phyloP scores from a whole-genome alignment of 2,329 filamentous ascomycete species.

The Coniosporium tulheliwenetii region DNA sequence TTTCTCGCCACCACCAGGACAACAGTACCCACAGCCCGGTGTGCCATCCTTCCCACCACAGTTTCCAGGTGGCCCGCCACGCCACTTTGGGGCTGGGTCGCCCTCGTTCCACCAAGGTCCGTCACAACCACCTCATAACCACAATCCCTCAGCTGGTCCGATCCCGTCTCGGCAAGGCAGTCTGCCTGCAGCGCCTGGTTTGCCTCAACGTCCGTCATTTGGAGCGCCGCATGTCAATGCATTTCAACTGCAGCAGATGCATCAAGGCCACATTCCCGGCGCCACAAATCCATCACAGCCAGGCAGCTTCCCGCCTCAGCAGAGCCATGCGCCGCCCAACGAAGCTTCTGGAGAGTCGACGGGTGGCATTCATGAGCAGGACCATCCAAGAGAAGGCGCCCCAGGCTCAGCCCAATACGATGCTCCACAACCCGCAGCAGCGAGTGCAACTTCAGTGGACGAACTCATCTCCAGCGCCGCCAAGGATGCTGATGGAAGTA shows the following conservation, averaged over 20 bases:
- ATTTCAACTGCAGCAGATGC: constrained; percentile 40
- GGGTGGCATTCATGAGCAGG: too few species aligned
- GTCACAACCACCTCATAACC: constrained; percentile 20
- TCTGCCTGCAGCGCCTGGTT: constrained; percentile 37
- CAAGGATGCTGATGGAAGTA: constrained; percentile 21
- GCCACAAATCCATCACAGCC: constrained; percentile 14
- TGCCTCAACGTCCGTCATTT: constrained; percentile 46
- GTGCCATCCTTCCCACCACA: constrained; percentile 17
- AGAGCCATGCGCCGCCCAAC: too few species aligned
- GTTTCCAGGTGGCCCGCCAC: constrained; percentile 8
- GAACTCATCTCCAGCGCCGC: constrained; percentile 34
- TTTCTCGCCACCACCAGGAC: constrained; percentile 7
- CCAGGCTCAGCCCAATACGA: constrained; percentile 1
- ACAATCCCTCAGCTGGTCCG: constrained; percentile 2
- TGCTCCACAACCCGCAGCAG: constrained; percentile 17
- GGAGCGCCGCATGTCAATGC: constrained; percentile 36
- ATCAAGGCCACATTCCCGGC: constrained; percentile 30
- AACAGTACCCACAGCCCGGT: neutral
- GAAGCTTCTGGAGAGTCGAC: too few species aligned
- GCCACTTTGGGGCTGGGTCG: constrained; percentile 9
- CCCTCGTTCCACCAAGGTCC: constrained; percentile 8
- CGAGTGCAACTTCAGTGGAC: constrained; percentile 30
- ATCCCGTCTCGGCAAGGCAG: constrained; percentile 34
- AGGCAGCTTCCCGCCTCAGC: neutral
- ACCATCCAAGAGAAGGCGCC: too few species aligned